Evolutionary conservation across 192 early-diverging fungal species (phyloP).

Genomic region (Backusella psychrophila): DNA sequence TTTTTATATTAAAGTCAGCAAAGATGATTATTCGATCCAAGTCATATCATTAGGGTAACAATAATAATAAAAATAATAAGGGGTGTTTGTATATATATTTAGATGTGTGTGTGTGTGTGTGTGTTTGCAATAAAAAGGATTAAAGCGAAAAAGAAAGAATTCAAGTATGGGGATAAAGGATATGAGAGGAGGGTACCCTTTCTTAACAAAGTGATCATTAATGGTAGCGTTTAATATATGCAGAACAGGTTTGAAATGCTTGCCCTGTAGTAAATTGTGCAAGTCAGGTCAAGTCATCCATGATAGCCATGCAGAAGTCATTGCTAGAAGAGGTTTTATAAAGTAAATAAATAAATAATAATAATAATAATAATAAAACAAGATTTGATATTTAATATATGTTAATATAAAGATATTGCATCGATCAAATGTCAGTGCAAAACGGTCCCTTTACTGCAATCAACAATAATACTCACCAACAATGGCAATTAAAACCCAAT

Average conservation of each 20-base stretch:
- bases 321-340: conserved; percentile 77
- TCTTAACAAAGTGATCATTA: not conserved
- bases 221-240: conserved; percentile 7
- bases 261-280: conserved; percentile 56
- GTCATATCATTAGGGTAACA: conserved; percentile 20
- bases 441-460: conserved; percentile 4
- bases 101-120: not conserved
- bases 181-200: not conserved
- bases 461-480: not conserved
- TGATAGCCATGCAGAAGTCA: conserved; percentile 88
- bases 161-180: not conserved
- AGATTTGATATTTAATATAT: not conserved
- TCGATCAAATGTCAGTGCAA: not conserved
- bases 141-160: not conserved
- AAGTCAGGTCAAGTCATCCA: conserved; percentile 63
- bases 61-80: not conserved
- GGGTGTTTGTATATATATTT: not conserved
- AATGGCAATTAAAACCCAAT: conserved; percentile 13
- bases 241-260: conserved; percentile 88
- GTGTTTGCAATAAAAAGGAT: not conserved
- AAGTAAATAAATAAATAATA: conserved; percentile 40
- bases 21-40: conserved; percentile 20
- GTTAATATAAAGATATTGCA: not conserved
- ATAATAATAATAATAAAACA: not conserved
- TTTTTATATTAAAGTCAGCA: not conserved